phyloP scores from a whole-genome alignment of 177 flowering plant species.

The Vitis hybrid region DNA sequence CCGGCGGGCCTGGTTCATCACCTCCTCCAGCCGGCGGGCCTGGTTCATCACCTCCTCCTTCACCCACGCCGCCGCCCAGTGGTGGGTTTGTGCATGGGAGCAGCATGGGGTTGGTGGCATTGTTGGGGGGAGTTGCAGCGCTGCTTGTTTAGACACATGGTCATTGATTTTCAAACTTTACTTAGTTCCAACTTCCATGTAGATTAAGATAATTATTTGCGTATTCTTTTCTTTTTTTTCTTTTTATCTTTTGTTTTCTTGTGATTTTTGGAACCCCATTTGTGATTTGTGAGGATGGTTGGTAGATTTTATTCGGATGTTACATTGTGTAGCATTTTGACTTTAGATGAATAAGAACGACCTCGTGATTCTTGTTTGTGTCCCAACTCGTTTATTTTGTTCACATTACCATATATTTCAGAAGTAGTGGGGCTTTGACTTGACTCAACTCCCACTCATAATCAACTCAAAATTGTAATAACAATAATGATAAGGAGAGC shows the following conservation, averaged over 20 bases:
- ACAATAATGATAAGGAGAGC: no score
- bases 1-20: background rate
- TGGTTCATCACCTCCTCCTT: background rate
- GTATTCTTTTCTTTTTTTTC: slow-evolving; percentile 17
- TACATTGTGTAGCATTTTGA: slow-evolving; percentile 28
- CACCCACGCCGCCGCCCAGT: slow-evolving; percentile 1
- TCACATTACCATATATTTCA: no score
- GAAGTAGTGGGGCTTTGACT: no score
- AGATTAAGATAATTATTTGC: slow-evolving; percentile 19
- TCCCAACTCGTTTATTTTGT: background rate
- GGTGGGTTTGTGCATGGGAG: slow-evolving; percentile 26
- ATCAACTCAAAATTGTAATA: no score
- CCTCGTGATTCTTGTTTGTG: slow-evolving; percentile 16
- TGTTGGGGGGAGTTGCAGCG: slow-evolving; percentile 32
- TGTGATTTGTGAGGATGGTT: slow-evolving; percentile 19
- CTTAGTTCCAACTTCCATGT: slow-evolving; percentile 3
- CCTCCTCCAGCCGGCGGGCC: background rate
- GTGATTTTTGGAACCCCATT: slow-evolving; percentile 15
- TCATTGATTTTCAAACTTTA: slow-evolving; percentile 3
- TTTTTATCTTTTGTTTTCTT: background rate
- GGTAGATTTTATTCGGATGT: slow-evolving; percentile 14
- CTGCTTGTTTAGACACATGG: slow-evolving; percentile 16
- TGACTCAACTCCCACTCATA: no score
- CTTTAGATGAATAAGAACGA: slow-evolving; percentile 23
- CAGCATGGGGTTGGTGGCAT: slow-evolving; percentile 27